Evolutionary conservation across 345 rosid species (phyloP).

Genomic region (Sapria himalayana): DNA sequence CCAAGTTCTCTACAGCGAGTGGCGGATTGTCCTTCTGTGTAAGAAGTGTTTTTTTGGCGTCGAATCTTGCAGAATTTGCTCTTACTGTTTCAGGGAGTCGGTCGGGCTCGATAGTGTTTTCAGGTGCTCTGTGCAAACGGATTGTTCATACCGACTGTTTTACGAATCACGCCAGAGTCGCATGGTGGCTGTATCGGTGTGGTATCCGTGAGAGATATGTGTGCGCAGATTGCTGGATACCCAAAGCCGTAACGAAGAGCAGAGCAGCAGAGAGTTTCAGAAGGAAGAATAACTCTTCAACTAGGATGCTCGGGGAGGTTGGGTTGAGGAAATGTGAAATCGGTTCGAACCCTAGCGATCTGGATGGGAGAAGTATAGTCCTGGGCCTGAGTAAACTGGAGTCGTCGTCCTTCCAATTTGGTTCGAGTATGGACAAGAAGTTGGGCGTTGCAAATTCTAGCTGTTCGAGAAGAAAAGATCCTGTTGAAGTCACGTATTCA

Average conservation of each 20-base stretch:
- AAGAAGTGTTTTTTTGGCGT: constrained; percentile 15
- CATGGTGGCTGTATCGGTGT: constrained; percentile 25
- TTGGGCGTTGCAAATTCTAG: too few species aligned
- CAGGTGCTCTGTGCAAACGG: constrained; percentile 15
- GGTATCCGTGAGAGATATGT: constrained; percentile 10
- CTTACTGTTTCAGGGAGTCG: constrained; percentile 27
- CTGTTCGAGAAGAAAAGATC: too few species aligned
- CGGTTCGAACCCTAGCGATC: constrained; percentile 6
- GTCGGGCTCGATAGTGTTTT: constrained; percentile 10
- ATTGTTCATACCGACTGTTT: constrained; percentile 24
- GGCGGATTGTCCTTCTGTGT: constrained; percentile 35
- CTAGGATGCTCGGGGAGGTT: too few species aligned
- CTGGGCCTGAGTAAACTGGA: neutral
- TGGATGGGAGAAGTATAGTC: constrained; percentile 3
- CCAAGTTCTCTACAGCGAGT: constrained; percentile 31
- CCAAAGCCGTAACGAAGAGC: constrained; percentile 13
- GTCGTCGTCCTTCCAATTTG: too few species aligned
- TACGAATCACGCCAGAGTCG: constrained; percentile 6
- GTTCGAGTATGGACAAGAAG: too few species aligned
- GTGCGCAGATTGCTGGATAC: constrained; percentile 53
- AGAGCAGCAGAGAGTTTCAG: constrained; percentile 5
- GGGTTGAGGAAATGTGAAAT: too few species aligned
- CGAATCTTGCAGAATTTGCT: constrained; percentile 21
- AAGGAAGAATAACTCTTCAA: constrained; percentile 6
- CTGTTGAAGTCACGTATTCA: too few species aligned